Percentiles rank a stretch among this genome's conserved stretches.
phyloP scores from a whole-genome alignment of 2,329 filamentous ascomycete species.

The Paraphoma chrysanthemicola region DNA sequence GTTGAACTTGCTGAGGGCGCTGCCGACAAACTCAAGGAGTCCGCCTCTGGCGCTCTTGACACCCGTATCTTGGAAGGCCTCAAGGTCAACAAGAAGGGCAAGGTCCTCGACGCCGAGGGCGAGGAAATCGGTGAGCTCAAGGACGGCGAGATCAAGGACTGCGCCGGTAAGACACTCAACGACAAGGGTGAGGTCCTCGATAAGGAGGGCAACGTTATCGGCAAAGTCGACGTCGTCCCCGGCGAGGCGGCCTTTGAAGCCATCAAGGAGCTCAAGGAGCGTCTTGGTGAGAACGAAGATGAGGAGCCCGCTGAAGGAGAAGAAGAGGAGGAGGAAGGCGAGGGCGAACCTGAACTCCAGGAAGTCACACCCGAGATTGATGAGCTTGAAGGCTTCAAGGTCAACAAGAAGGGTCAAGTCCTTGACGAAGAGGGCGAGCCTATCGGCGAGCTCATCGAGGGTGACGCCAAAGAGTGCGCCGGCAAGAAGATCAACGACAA shows the following conservation, averaged over 20 bases:
- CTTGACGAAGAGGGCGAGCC: slow-evolving; percentile 61
- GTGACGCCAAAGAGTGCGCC: slow-evolving; percentile 67
- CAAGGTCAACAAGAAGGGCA: slow-evolving; percentile 66
- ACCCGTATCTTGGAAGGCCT: slow-evolving; percentile 59
- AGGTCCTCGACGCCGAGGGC: slow-evolving; percentile 59
- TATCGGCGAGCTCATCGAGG: slow-evolving; percentile 62
- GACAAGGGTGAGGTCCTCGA: slow-evolving; percentile 59
- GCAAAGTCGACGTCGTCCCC: slow-evolving; percentile 56
- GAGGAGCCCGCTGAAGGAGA: slow-evolving; percentile 4
- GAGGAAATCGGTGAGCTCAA: slow-evolving; percentile 59
- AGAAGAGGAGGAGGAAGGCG: slow-evolving; percentile 9
- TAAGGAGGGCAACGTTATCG: slow-evolving; percentile 58
- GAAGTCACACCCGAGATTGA: slow-evolving; percentile 54
- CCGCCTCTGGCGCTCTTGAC: slow-evolving; percentile 50
- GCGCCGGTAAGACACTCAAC: slow-evolving; percentile 58
- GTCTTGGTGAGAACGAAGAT: slow-evolving; percentile 51
- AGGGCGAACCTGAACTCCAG: slow-evolving; percentile 34
- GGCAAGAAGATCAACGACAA: slow-evolving; percentile 70
- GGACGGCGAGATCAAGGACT: slow-evolving; percentile 54
- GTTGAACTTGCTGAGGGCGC: slow-evolving; percentile 59
- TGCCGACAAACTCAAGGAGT: slow-evolving; percentile 55
- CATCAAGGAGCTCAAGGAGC: slow-evolving; percentile 54
- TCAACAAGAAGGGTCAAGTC: slow-evolving; percentile 65
- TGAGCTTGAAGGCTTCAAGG: slow-evolving; percentile 60
- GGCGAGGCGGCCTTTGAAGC: slow-evolving; percentile 60